Evolutionary conservation across 306 rosid genomes (phyloP), one percentile per base, ranked within the genome.

Genomic region (Malus asiatica): DNA sequence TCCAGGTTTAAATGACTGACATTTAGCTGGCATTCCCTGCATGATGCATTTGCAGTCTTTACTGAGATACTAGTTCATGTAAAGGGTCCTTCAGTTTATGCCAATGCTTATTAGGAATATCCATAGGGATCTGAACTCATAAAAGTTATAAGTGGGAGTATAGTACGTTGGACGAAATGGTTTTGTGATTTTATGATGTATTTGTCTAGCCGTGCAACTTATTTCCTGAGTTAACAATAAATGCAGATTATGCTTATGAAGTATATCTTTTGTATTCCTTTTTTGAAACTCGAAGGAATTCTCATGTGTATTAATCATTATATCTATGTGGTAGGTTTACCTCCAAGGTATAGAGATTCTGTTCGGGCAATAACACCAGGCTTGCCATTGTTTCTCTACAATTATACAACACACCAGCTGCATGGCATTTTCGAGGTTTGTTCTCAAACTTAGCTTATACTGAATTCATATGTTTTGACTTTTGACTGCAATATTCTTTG

Each of bases 351-450:
- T 77, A 89, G 98, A 70, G 98, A 96, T 83, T 96, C 98, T 46
- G 98, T 96, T 40, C 87, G 99, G 78, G 98, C 98, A 69, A 90
- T 92, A 63, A 90, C 99, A 68, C 99, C 98, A 2, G 99, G 99
- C 35, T 67, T 92, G 68, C 99, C 99, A 20, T 81, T 95, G 61
- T 96, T 96, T 88, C 91, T 96, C 44, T 96, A 96, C 80, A 96
- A 96, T 85, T 96, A 92, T 75, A 92, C 99, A 3, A 92, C 99
- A 52, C 99, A 96, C 88, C 98, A 92, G 80, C 75, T 96, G 76
- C 96, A 96, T 86, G 99, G 99, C 22, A 86, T 96, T 83, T 96
- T 88, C 80, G 99, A 96, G 97, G 99, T 96, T 72, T 70, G 80
- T 84, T 59, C 45, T 64, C 71, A 18, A 23, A 66, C 42, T 23